Evolutionary conservation across 2,329 filamentous ascomycete species (phyloP).

Genomic region (Clonostachys rhizophaga): DNA sequence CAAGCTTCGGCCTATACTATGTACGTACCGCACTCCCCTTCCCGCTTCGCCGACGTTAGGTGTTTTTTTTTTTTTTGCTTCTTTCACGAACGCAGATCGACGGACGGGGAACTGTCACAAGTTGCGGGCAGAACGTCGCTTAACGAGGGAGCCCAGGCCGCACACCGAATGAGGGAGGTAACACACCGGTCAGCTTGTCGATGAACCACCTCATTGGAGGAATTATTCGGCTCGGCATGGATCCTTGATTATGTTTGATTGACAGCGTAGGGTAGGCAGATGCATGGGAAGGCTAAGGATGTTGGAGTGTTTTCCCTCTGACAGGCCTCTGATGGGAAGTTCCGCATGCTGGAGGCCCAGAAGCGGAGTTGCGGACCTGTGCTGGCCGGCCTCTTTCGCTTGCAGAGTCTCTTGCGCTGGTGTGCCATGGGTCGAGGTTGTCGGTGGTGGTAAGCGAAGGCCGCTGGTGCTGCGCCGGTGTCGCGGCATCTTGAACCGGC

Average conservation of each 20-base stretch:
- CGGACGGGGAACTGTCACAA: background rate
- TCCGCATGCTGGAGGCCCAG: background rate
- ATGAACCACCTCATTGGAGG: background rate
- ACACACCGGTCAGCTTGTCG: background rate
- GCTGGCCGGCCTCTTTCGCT: background rate
- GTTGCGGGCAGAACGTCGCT: background rate
- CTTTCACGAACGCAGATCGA: background rate
- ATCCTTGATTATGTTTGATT: no score
- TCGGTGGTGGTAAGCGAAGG: background rate
- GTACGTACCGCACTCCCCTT: no score
- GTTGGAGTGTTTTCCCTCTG: no score
- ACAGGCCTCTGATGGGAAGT: no score
- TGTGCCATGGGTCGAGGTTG: background rate
- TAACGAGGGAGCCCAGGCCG: background rate
- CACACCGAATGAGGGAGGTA: background rate
- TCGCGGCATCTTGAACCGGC: slow-evolving; percentile 2
- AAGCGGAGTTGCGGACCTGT: background rate
- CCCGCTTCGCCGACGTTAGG: no score
- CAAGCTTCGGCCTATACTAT: no score
- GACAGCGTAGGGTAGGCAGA: no score
- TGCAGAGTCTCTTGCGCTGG: slow-evolving; percentile 1
- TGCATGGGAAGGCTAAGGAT: no score
- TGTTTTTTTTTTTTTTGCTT: background rate
- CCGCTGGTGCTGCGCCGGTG: background rate
- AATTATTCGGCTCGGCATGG: no score